These are phyloP conservation scores for Phyllosticta capitalensis DNA, from an alignment of 2,329 filamentous ascomycete genomes.

Conservation along the genomic window DNA sequence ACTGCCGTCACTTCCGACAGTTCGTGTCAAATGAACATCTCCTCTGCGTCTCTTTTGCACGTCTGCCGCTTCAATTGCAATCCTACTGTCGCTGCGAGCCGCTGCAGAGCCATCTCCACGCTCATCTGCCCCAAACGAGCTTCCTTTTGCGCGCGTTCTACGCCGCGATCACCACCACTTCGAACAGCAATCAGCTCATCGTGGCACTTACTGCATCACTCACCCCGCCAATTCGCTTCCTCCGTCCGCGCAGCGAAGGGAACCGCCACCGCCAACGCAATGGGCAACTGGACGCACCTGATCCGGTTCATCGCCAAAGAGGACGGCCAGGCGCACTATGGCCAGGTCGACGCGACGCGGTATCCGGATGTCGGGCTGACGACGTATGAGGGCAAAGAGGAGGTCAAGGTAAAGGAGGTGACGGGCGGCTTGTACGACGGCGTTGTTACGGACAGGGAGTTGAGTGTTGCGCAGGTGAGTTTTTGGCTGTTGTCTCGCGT, in stretches of 20 bases:
- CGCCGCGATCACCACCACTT: no score
- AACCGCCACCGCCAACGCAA: not conserved
- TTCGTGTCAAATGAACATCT: no score
- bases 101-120: no score
- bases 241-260: not conserved
- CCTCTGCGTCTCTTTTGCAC: no score
- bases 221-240: not conserved
- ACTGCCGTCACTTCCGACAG: no score
- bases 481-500: not conserved
- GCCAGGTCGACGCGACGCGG: constrained; percentile 26
- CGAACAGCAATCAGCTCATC: no score
- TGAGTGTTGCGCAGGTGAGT: constrained; percentile 20
- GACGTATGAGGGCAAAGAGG: constrained; percentile 21
- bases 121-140: no score
- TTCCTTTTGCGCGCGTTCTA: no score
- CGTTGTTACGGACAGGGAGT: constrained; percentile 22
- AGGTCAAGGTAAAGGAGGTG: constrained; percentile 25
- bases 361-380: constrained; percentile 30
- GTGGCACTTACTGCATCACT: no score
- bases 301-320: constrained; percentile 35
- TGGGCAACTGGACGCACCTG: constrained; percentile 30
- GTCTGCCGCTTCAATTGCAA: no score
- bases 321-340: constrained; percentile 32
- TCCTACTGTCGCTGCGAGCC: no score
- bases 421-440: constrained; percentile 29